Conservation (phyloP, 1,139 yeast species). For the Pichia sp. region DNA sequence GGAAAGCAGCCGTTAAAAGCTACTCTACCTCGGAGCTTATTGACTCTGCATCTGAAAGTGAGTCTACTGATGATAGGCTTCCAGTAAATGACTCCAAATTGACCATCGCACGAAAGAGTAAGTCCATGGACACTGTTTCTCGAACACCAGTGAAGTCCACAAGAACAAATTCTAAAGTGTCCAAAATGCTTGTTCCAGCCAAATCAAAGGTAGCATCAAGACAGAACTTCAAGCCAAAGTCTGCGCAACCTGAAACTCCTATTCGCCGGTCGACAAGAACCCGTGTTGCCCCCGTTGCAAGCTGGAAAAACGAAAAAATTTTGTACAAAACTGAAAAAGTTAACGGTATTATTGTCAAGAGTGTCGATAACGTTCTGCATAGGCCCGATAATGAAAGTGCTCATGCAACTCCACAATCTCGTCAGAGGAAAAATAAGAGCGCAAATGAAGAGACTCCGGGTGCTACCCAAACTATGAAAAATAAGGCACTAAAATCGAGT, state of each 20-base stretch:
- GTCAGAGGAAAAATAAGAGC: neutral
- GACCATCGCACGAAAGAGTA: neutral
- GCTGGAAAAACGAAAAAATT: slow-evolving; percentile 79
- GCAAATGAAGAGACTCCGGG: neutral
- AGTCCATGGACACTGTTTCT: neutral
- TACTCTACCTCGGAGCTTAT: neutral
- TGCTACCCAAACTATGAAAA: neutral
- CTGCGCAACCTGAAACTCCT: slow-evolving; percentile 15
- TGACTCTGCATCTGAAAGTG: neutral
- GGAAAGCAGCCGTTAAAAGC: neutral
- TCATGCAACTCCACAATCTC: neutral
- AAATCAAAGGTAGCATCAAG: neutral
- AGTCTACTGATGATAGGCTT: neutral
- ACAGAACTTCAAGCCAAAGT: slow-evolving; percentile 2
- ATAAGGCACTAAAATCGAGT: neutral
- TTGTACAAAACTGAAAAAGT: slow-evolving; percentile 53
- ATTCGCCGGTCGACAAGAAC: slow-evolving; percentile 56
- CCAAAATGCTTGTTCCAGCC: neutral
- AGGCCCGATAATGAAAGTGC: slow-evolving; percentile 4
- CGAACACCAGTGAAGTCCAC: neutral
- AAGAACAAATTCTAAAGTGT: neutral
- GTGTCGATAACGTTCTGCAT: slow-evolving; percentile 51
- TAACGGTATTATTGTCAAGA: slow-evolving; percentile 49
- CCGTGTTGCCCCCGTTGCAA: slow-evolving; percentile 69
- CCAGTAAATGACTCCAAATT: neutral